Evolutionary conservation across 345 rosid species (phyloP), one percentile per base, ranked within the genome.

Genomic region (Acer saccharum): DNA sequence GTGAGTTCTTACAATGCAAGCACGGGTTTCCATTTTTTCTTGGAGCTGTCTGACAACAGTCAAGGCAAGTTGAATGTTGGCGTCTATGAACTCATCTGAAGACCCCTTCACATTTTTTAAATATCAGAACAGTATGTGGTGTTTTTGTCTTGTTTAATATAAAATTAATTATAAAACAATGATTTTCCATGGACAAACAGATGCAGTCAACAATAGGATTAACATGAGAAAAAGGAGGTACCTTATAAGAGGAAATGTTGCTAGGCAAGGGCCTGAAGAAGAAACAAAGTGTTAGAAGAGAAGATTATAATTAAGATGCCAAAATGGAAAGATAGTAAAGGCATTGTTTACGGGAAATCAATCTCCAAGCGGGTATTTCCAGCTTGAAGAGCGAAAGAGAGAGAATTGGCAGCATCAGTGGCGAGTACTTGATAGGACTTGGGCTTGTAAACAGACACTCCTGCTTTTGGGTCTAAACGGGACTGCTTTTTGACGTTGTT

Each of bases 61-160:
- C 88, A 95, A 87, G 21, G 89, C 93, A 62, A 95, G 83, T 82
- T 95, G 99, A 83, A 95, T 88, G 80, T 93, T 95, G 86, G 99
- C 98, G 75, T 93, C 98, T 74, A 86, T 95, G 85, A 90, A 95
- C 23, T 95, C 99, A 81, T 93, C 97, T 84, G 99, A 95, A 81
- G 98, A 93, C 79, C 98, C 99, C 98, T 93, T 86, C 84, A 88
- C 84, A 88, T 41, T 39, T 80, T 86, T 77, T 83, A 88, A 69
- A 83, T 78, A 78, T 87, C 70, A 77, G 64, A 60, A 60, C 79
- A 82, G 62, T 48, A 79, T 23, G 16, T 48, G 39, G 65, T 21
- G 25, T 9, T 64, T 60, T 81, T 32, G 7, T 35, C 67, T 69
- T 65, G 63, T 78, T 67, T 6, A 12, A 69, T 3, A 69, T 25